phyloP scores from a whole-genome alignment of 1,284 basidiomycete species.

The Moniliella sp. region DNA sequence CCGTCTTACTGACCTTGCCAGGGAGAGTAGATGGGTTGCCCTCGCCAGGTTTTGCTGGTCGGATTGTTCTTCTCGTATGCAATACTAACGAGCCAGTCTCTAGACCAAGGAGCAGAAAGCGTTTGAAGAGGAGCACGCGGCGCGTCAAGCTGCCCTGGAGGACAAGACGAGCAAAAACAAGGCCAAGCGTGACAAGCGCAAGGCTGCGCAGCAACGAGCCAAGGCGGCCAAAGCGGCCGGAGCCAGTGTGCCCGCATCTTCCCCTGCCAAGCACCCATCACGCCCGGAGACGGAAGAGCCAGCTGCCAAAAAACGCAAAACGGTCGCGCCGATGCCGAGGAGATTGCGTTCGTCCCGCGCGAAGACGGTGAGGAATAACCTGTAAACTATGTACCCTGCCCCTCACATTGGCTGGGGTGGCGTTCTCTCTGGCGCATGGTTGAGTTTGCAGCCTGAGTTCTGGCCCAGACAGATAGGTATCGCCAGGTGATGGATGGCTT shows the following conservation, averaged over 20 bases:
- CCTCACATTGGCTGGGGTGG: too few relatives aligned
- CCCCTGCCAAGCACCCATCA: not conserved
- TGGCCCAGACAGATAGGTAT: too few relatives aligned
- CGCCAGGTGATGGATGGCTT: too few relatives aligned
- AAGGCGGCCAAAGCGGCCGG: not conserved
- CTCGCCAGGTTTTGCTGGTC: not conserved
- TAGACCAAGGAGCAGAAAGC: constrained; percentile 7
- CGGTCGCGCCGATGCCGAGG: not conserved
- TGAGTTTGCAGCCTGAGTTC: too few relatives aligned
- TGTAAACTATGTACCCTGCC: too few relatives aligned
- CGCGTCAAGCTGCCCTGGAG: not conserved
- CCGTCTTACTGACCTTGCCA: not conserved
- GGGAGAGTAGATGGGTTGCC: not conserved
- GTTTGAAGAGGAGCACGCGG: constrained; percentile 1
- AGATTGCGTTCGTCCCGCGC: too few relatives aligned
- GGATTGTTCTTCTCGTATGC: not conserved
- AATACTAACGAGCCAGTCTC: not conserved
- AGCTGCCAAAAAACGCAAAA: not conserved
- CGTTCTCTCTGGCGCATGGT: too few relatives aligned
- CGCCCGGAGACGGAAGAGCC: not conserved
- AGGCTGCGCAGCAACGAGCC: not conserved
- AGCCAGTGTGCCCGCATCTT: not conserved
- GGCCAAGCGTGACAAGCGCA: constrained; percentile 1
- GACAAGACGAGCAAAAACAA: constrained; percentile 2
- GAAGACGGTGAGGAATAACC: too few relatives aligned